Evolutionary conservation across 2,329 filamentous ascomycete genomes (phyloP).

Genomic region (Lecanicillium sp.): DNA sequence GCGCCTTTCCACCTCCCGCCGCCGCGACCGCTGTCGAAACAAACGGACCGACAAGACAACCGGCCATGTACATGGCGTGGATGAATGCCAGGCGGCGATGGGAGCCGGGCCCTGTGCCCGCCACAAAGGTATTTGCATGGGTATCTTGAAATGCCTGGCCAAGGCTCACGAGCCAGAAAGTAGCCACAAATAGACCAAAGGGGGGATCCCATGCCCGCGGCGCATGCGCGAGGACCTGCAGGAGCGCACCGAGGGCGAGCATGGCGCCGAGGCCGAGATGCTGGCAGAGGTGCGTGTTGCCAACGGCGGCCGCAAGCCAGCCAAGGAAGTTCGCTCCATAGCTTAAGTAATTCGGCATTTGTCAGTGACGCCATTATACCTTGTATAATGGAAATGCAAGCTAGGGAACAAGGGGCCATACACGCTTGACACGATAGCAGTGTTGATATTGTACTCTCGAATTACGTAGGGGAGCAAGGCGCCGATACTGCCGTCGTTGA

Average conservation of each 20-base stretch:
- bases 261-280: constrained; percentile 51
- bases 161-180: constrained; percentile 52
- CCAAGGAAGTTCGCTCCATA: constrained; percentile 54
- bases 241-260: constrained; percentile 46
- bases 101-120: constrained; percentile 38
- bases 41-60: constrained; percentile 52
- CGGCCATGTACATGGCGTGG: constrained; percentile 56
- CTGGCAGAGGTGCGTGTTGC: constrained; percentile 48
- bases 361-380: not conserved
- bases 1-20: constrained; percentile 16
- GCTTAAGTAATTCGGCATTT: too few species aligned
- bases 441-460: constrained; percentile 47
- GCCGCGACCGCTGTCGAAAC: constrained; percentile 46
- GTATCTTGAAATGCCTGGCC: constrained; percentile 61
- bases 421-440: constrained; percentile 45
- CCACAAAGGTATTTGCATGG: constrained; percentile 56
- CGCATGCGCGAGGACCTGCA: constrained; percentile 49
- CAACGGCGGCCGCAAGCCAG: constrained; percentile 53
- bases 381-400: not conserved
- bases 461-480: constrained; percentile 59
- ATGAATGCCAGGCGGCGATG: constrained; percentile 59
- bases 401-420: constrained; percentile 30
- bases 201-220: constrained; percentile 52
- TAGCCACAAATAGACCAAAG: constrained; percentile 49
- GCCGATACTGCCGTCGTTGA: constrained; percentile 60